Base-by-base conservation (phyloP, 1,284 basidiomycete genomes). In the Ustilago trichophora region DNA sequence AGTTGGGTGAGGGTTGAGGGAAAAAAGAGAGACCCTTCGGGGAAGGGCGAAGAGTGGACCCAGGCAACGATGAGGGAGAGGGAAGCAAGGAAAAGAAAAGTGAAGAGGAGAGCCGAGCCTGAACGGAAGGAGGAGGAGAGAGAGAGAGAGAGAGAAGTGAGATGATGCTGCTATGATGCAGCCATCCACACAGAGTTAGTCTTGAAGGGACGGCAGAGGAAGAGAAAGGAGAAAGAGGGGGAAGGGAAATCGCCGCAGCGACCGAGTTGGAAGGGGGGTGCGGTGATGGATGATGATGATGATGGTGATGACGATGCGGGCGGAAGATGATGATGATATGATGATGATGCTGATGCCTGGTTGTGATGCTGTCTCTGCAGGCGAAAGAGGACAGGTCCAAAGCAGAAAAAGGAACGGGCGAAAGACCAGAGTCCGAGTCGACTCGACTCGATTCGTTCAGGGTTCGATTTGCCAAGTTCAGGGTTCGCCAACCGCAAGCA, bases 151-250 rank as follows among this genome's bases (percentile, higher is more conserved):
- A 19, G 34, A 10, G 31, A 34, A 29, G 27, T 29, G 26, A 22
- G 35, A 46, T 42, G 52, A 47, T 54, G 53, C 47, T 48, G 42
- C 59, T 48, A 56, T 42, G 47, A 46, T 62, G 52, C 58, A 33
- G 58, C 42, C 42, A 29, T 45, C 41, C 34, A 40, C 43, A 16
- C 50, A n/a, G 25, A 26, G 12, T 25, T 36, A 32, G 25, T 38
- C 22, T 18, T 25, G 13, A 40, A 26, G 37, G 24, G n/a, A 40
- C 5, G 37, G 37, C 11, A 29, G 13, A 27, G 34, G 24, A 31
- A 46, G 44, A 18, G 24, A 18, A 36, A n/a, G 24, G 33, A 26
- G 25, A 33, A 36, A 36, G 26, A 36, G n/a, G 8, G 22, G 29
- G 27, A 34, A 34, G 22, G 21, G 24, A 12, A 46, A 42, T 18